Conservation (phyloP, 2,329 filamentous ascomycete genomes). For the Aspergillus hortae region DNA sequence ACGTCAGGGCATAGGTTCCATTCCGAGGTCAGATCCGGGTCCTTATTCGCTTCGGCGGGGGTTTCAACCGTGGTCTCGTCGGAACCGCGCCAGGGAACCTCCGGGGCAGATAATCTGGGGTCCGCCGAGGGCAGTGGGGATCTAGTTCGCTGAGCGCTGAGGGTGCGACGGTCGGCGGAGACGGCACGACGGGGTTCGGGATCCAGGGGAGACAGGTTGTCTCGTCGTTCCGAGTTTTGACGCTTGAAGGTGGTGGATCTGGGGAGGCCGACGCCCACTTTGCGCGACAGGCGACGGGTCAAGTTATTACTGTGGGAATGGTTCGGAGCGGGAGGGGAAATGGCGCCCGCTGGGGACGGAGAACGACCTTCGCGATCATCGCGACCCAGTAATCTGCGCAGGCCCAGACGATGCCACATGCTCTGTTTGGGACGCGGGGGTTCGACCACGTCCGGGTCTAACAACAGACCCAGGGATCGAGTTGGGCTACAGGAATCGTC, state of each 20-base stretch:
- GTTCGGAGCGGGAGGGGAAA: conserved; percentile 11
- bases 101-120: conserved; percentile 39
- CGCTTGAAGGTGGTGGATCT: conserved; percentile 75
- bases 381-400: conserved; percentile 41
- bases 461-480: conserved; percentile 31
- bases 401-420: conserved; percentile 45
- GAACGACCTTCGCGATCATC: conserved; percentile 35
- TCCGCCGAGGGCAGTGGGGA: conserved; percentile 39
- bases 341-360: conserved; percentile 17
- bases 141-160: conserved; percentile 43
- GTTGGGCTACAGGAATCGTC: conserved; percentile 36
- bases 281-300: conserved; percentile 35
- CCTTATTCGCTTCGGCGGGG: conserved; percentile 26
- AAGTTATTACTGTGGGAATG: conserved; percentile 23
- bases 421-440: conserved; percentile 36
- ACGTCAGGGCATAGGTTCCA: conserved; percentile 26
- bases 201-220: conserved; percentile 65
- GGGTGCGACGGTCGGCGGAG: conserved; percentile 51
- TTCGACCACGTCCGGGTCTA: conserved; percentile 31
- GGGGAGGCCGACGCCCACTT: conserved; percentile 73
- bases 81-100: conserved; percentile 35
- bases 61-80: conserved; percentile 32
- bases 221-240: conserved; percentile 75
- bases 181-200: conserved; percentile 64
- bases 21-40: conserved; percentile 23